Percentiles rank a stretch among this genome's conserved stretches.
phyloP scores from a whole-genome alignment of 129 eudicot species.

The Solidago caesia region DNA sequence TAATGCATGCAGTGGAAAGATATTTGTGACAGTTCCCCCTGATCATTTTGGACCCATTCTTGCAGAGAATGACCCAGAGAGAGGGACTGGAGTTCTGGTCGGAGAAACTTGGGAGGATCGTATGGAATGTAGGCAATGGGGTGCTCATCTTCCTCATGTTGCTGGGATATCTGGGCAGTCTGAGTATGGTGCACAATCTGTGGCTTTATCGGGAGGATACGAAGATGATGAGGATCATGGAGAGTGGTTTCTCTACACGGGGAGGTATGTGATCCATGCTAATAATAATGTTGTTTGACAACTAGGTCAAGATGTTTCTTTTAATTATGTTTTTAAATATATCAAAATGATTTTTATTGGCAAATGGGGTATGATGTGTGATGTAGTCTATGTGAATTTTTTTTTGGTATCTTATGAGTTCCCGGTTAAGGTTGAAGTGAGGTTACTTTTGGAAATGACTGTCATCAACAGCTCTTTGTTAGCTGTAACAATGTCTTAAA shows the following conservation, averaged over 20 bases:
- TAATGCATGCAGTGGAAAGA: slow-evolving; percentile 90
- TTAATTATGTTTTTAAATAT: too few relatives aligned
- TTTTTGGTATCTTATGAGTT: too few relatives aligned
- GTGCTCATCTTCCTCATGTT: slow-evolving; percentile 88
- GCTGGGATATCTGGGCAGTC: slow-evolving; percentile 81
- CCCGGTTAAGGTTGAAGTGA: too few relatives aligned
- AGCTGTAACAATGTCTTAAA: too few relatives aligned
- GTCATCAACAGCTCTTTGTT: too few relatives aligned
- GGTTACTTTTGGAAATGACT: too few relatives aligned
- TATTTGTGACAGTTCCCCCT: slow-evolving; percentile 77
- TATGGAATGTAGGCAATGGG: slow-evolving; percentile 92
- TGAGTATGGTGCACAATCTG: slow-evolving; percentile 48
- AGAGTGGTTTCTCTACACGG: slow-evolving; percentile 42
- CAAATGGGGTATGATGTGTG: too few relatives aligned
- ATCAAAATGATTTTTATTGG: too few relatives aligned
- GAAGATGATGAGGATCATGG: slow-evolving; percentile 47
- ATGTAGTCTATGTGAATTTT: too few relatives aligned
- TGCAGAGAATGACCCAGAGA: slow-evolving; percentile 78
- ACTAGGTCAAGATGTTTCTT: neutral
- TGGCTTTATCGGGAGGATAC: slow-evolving; percentile 38
- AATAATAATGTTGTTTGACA: neutral
- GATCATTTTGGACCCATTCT: slow-evolving; percentile 91
- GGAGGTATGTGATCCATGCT: slow-evolving; percentile 29
- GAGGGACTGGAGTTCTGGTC: slow-evolving; percentile 78
- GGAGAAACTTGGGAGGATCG: slow-evolving; percentile 87